Conservation (phyloP, 352 stramenopile species). For the Aphanomyces invadans region DNA sequence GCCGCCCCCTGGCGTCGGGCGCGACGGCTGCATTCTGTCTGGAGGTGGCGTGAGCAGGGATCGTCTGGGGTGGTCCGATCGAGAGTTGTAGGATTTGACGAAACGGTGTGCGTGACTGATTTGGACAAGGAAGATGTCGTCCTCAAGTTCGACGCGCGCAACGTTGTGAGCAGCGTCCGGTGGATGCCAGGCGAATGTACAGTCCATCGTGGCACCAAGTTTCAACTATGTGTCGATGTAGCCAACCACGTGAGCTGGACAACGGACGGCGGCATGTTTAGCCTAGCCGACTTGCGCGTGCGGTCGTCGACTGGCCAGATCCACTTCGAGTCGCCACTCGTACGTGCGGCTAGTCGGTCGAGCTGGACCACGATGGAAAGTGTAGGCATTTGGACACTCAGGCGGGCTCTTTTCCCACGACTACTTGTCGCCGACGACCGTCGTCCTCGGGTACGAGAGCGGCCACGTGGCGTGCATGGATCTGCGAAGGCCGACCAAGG, state of each 20-base stretch:
- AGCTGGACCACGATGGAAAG: constrained; percentile 15
- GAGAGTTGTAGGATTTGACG: constrained; percentile 73
- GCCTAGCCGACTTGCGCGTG: constrained; percentile 46
- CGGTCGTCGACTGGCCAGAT: constrained; percentile 28
- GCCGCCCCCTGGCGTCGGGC: constrained; percentile 24
- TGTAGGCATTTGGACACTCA: constrained; percentile 30
- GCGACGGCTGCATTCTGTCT: constrained; percentile 33
- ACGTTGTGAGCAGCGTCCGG: constrained; percentile 74
- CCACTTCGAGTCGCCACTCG: constrained; percentile 24
- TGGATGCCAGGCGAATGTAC: constrained; percentile 37
- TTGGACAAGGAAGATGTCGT: constrained; percentile 41
- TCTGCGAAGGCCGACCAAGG: constrained; percentile 44
- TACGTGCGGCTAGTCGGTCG: constrained; percentile 20
- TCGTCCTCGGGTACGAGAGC: constrained; percentile 60
- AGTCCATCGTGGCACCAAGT: neutral
- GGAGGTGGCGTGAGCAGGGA: too few species aligned
- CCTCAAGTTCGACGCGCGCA: constrained; percentile 54
- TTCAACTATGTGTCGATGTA: neutral
- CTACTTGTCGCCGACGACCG: constrained; percentile 42
- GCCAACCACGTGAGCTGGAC: constrained; percentile 60
- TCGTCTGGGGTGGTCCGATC: too few species aligned
- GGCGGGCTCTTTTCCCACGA: constrained; percentile 69
- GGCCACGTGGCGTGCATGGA: constrained; percentile 60
- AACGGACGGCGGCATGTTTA: constrained; percentile 68
- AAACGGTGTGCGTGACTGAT: constrained; percentile 66